Base-by-base conservation (phyloP, 768 basidiomycete species). In the Pilatotrama ljubarskyi region DNA sequence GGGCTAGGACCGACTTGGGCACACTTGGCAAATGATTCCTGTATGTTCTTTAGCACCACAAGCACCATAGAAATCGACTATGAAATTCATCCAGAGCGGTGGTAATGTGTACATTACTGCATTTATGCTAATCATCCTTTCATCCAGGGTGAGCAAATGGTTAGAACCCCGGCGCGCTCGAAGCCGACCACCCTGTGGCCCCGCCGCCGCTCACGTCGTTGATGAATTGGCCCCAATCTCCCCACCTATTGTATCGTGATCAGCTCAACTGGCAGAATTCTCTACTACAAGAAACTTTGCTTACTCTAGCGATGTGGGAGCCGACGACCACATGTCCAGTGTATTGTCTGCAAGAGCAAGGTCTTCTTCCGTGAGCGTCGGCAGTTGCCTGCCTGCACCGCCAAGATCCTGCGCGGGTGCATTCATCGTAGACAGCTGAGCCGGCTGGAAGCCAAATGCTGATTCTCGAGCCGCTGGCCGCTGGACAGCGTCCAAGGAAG, bases 301-400 rank as follows among this genome's bases (percentile, higher is more conserved):
- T 64, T 64, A 87, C 86, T 83, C 83, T 46, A 84, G 83, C 10
- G 80, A 78, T 9, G 78, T 76, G 8, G 84, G 84, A 15, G 84
- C 82, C 47, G 74, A 77, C 7, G 83, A 82, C 86, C 85, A 88
- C 80, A 86, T 82, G 8, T 76, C 75, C 65, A 85, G 76, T 43
- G 79, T 79, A 53, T 73, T 55, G 48, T 53, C 70, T 64, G 85
- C 80, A 66, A 59, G 54, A 20, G 54, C 25, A 24, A 47, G 18
- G 20, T 43, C 26, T 40, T 62, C 58, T 36, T 14, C 43, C 10
- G 47, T 25, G 15, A 54, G n/a, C 32, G 38, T 44, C 29, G 47
- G n/a, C 15, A 51, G 29, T 10, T 32, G 5, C 29, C 29, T 36
- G 58, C 70, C 77, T 15, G 14, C 51, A 5, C 42, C 29, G 48